These are phyloP conservation scores for Noccaea caerulescens DNA, from an alignment of 345 rosid species.

Conservation along the genomic window DNA sequence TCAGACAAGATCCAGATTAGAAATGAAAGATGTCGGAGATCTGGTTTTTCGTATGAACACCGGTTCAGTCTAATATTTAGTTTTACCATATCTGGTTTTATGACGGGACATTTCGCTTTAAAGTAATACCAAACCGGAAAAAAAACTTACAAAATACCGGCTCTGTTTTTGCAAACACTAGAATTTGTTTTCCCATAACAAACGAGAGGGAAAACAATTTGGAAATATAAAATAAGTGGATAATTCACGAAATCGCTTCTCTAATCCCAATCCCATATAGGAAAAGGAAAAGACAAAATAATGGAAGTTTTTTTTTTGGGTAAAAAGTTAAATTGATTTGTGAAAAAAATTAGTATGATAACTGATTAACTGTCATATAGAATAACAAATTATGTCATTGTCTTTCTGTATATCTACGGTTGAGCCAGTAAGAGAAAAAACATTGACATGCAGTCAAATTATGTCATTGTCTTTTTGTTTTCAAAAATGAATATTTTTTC, in stretches of 20 bases:
- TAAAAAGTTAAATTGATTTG: too few species aligned
- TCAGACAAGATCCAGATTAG: slow-evolving; percentile 10
- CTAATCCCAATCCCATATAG: not conserved
- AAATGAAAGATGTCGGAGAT: not conserved
- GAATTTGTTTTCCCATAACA: not conserved
- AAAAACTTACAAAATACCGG: not conserved
- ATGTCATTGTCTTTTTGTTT: too few species aligned
- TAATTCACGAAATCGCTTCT: not conserved
- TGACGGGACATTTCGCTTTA: slow-evolving; percentile 1
- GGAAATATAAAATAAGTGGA: not conserved
- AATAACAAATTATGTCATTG: too few species aligned
- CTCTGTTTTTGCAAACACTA: not conserved
- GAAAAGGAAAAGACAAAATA: not conserved
- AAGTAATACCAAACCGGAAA: not conserved
- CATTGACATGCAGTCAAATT: too few species aligned
- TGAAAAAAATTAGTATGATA: too few species aligned
- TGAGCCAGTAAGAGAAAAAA: too few species aligned
- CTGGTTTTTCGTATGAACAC: too few species aligned
- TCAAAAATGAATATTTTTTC: too few species aligned
- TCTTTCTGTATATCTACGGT: too few species aligned
- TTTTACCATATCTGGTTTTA: not conserved
- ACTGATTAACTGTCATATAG: too few species aligned
- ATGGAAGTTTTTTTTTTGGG: too few species aligned
- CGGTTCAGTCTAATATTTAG: not conserved
- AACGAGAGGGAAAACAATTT: too few species aligned